A percentile compares a stretch with the other conserved stretches of the same genome.
Conservation (phyloP, 305 asterid genomes). For the Solanum hybrid region DNA sequence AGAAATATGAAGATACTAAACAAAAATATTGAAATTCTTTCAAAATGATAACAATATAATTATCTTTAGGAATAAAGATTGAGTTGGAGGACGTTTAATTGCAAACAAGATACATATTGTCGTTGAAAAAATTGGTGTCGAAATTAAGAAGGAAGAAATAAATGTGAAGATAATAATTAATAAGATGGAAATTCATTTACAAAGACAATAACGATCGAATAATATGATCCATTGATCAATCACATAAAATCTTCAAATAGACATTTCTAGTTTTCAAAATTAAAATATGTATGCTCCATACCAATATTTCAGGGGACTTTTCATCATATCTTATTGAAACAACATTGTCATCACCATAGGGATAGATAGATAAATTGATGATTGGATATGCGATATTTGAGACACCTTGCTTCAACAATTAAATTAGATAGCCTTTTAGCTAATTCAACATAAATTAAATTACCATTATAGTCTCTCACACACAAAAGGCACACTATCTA, state of each 20-base stretch:
- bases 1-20: neutral
- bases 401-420: neutral
- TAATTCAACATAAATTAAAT: neutral
- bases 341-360: neutral
- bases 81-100: neutral
- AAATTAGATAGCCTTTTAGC: neutral
- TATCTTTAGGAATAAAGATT: neutral
- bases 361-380: neutral
- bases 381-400: too few species aligned
- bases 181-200: neutral
- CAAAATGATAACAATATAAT: neutral
- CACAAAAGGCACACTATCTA: neutral
- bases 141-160: neutral
- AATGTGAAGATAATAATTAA: neutral
- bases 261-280: neutral
- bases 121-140: neutral
- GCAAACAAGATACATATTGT: neutral
- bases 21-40: neutral
- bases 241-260: neutral
- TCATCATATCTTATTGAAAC: neutral
- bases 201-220: neutral
- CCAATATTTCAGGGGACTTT: neutral
- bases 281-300: neutral
- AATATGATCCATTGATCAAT: neutral
- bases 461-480: neutral